phyloP scores from a whole-genome alignment of 139 green algal species.

The Parachlorella kessleri region DNA sequence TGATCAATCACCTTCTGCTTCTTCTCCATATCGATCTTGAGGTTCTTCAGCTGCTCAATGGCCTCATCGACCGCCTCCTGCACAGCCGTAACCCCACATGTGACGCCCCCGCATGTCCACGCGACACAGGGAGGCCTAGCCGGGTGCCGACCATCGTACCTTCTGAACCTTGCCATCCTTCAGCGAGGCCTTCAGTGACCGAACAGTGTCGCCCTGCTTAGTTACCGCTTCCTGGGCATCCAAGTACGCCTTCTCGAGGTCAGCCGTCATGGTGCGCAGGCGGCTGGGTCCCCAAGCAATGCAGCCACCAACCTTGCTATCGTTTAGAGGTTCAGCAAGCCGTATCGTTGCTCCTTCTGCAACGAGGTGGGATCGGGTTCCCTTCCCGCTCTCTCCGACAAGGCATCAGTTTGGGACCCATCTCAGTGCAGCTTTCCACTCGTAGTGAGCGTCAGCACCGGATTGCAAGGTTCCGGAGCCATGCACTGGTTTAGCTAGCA shows the following conservation, averaged over 20 bases:
- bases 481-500: no score
- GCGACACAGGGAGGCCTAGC: no score
- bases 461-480: no score
- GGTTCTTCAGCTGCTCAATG: slow-evolving; percentile 84
- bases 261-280: slow-evolving; percentile 16
- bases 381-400: no score
- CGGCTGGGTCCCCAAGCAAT: no score
- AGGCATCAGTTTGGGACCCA: no score
- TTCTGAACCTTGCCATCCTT: slow-evolving; percentile 84
- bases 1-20: slow-evolving; percentile 65
- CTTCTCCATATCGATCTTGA: slow-evolving; percentile 81
- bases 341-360: no score
- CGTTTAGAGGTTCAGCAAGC: no score
- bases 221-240: slow-evolving; percentile 71
- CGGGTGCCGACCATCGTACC: slow-evolving; percentile 31
- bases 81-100: not conserved
- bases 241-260: slow-evolving; percentile 34
- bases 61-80: slow-evolving; percentile 82
- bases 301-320: no score
- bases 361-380: no score
- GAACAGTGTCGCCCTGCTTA: slow-evolving; percentile 87
- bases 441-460: no score
- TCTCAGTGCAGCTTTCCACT: no score
- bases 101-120: not conserved
- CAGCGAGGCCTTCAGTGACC: slow-evolving; percentile 84